Base-by-base conservation (phyloP, 2,329 filamentous ascomycete species). In the Arthroderma sp. region DNA sequence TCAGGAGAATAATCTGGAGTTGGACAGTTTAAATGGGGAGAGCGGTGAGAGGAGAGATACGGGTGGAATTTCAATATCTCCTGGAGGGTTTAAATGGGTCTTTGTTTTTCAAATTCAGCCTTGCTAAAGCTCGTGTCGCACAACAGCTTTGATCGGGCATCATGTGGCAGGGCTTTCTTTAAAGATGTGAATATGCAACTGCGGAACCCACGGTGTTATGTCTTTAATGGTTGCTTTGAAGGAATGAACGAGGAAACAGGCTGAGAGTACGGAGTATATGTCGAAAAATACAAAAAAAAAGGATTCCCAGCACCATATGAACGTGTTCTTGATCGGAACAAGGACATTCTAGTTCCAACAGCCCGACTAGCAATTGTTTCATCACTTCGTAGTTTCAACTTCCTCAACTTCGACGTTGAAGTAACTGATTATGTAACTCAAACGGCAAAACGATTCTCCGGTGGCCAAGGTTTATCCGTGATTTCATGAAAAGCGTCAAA, bases 131-230 rank as follows among this genome's bases (percentile, higher is more conserved):
- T 15, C 31, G 17, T 13, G 51, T 54, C 21, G 33, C 51, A 54
- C 51, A 54, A 9, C 51, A 37, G 51, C 17, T 54, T 17, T 23
- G 33, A 39, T 54, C 51, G 37, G 51, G 33, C 51, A 39, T 54
- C 37, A 38, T 38, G 31, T 13, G 23, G 25, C 28, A 31, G 47
- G n/a, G 47, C 47, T 33, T 51, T 15, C 47, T 31, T 31, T 51
- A 51, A 31, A 13, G 25, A 51, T 35, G 47, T 51, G 47, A 51
- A 51, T 51, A 51, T 11, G 23, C 11, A 19, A 43, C 39, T 19
- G 35, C 15, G 39, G 15, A 51, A 8, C 25, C 47, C 47, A 47
- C 6, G 21, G 13, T 43, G 47, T 33, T 17, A 13, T 38, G 15
- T 38, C 25, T 51, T 15, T 33, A 51, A 51, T 17, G 1, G 1